A percentile compares a stretch with the other conserved stretches of the same genome.
Evolutionary conservation across 495 filamentous ascomycete species (phyloP).

Genomic region (Lasiosphaeria miniovina): DNA sequence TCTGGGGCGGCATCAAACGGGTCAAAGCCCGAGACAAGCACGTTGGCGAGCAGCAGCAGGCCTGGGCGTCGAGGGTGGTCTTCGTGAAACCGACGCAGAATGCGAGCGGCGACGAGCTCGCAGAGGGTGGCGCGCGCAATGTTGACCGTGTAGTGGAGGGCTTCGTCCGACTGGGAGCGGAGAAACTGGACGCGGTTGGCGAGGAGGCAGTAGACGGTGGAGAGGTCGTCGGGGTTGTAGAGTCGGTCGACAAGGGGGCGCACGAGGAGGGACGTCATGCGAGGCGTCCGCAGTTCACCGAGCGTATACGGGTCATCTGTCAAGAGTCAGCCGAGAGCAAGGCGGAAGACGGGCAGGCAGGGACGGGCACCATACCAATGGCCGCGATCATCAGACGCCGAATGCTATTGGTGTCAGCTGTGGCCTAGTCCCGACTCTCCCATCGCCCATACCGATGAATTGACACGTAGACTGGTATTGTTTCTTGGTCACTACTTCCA

Average conservation of each 20-base stretch:
- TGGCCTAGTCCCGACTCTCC: constrained; percentile 30
- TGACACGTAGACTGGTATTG: constrained; percentile 42
- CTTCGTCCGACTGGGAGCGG: constrained; percentile 51
- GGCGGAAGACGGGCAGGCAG: neutral
- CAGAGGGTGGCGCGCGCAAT: constrained; percentile 57
- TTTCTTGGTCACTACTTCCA: neutral
- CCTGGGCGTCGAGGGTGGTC: constrained; percentile 54
- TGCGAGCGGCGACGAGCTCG: constrained; percentile 55
- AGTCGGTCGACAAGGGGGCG: constrained; percentile 59
- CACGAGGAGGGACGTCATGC: constrained; percentile 56
- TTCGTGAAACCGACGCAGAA: constrained; percentile 61
- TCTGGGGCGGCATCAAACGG: constrained; percentile 58
- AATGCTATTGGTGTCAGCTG: constrained; percentile 33
- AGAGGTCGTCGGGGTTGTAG: constrained; percentile 56
- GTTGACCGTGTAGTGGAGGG: constrained; percentile 59
- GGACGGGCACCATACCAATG: constrained; percentile 20
- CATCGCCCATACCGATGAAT: constrained; percentile 41
- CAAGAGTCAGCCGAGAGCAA: no score
- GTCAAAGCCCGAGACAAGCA: constrained; percentile 61
- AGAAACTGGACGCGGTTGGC: constrained; percentile 64
- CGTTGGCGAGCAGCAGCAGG: constrained; percentile 55
- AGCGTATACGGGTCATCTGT: constrained; percentile 59
- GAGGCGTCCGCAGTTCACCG: constrained; percentile 56
- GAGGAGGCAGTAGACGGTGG: constrained; percentile 60
- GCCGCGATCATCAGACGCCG: constrained; percentile 30